Evolutionary conservation across 2,329 filamentous ascomycete species (phyloP).

Genomic region (Pleomassaria siparia): DNA sequence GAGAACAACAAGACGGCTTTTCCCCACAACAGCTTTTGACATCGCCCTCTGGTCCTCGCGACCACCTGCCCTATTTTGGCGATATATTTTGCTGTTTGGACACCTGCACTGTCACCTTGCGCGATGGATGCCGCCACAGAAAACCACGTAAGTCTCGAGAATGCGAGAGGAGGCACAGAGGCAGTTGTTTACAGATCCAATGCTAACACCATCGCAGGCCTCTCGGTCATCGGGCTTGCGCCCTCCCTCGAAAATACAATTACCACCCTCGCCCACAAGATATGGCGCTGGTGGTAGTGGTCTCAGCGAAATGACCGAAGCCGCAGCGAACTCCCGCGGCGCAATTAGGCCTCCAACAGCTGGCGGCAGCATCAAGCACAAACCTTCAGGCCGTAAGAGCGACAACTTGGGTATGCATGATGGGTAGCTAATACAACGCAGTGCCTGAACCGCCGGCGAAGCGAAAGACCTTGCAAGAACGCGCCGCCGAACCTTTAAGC

Average conservation of each 20-base stretch:
- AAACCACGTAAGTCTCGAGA: conserved; percentile 30
- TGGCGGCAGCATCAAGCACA: conserved; percentile 53
- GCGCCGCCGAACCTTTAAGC: conserved; percentile 50
- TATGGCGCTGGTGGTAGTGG: too few relatives aligned
- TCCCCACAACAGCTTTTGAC: conserved; percentile 11
- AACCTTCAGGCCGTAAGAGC: conserved; percentile 51
- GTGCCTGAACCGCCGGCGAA: conserved; percentile 53
- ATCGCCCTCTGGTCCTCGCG: conserved; percentile 3
- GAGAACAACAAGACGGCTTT: conserved; percentile 11
- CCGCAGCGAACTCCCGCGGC: conserved; percentile 56
- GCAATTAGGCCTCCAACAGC: conserved; percentile 51
- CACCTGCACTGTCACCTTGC: conserved; percentile 9
- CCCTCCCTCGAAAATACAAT: conserved; percentile 27
- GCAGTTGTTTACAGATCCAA: conserved; percentile 20
- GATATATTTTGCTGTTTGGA: conserved; percentile 19
- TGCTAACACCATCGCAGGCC: conserved; percentile 17
- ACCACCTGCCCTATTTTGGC: conserved; percentile 19
- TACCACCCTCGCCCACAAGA: conserved; percentile 26
- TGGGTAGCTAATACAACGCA: conserved; percentile 29
- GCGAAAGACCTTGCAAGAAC: conserved; percentile 54
- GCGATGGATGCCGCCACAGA: conserved; percentile 30
- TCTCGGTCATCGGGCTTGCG: conserved; percentile 35
- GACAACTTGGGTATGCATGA: conserved; percentile 3
- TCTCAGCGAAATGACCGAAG: conserved; percentile 55
- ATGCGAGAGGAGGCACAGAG: neutral